A percentile compares a stretch with the other conserved stretches of the same genome.
Conservation (phyloP, 768 basidiomycete species). For the Auricularia sp. region DNA sequence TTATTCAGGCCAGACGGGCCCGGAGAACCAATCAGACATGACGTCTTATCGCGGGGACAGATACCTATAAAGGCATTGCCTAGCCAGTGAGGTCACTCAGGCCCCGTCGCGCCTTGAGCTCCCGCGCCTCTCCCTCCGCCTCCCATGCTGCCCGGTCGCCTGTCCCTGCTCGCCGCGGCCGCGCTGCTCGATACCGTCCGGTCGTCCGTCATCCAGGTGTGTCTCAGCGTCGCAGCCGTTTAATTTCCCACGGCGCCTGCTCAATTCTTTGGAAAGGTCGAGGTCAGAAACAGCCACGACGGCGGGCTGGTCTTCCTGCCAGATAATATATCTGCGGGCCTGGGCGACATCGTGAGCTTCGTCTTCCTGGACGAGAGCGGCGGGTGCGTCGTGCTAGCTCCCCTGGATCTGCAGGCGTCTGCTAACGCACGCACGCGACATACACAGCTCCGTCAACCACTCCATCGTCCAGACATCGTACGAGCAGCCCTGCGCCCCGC, state of each 20-base stretch:
- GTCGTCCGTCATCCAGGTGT: too few species aligned
- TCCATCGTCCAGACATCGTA: conserved; percentile 42
- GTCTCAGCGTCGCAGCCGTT: not conserved
- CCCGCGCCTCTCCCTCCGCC: not conserved
- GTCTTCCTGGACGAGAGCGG: conserved; percentile 27
- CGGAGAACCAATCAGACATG: not conserved
- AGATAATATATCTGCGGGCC: conserved; percentile 27
- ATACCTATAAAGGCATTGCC: not conserved
- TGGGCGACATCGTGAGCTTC: conserved; percentile 42
- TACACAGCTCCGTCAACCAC: conserved; percentile 39
- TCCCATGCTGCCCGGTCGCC: too few species aligned
- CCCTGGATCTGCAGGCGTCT: not conserved
- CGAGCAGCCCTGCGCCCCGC: conserved; percentile 33
- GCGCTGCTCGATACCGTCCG: too few species aligned
- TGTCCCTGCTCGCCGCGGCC: too few species aligned
- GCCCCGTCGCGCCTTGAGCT: not conserved
- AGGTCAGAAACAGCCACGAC: conserved; percentile 27
- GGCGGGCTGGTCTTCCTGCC: conserved; percentile 38
- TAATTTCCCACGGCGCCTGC: not conserved
- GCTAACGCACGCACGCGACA: not conserved
- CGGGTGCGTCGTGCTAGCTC: conserved; percentile 19
- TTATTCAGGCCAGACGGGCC: too few species aligned
- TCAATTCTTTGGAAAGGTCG: conserved; percentile 15
- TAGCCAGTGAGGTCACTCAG: not conserved
- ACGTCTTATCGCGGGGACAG: not conserved